Conservation (phyloP, 2,329 filamentous ascomycete genomes). For the Zarea fungicola region DNA sequence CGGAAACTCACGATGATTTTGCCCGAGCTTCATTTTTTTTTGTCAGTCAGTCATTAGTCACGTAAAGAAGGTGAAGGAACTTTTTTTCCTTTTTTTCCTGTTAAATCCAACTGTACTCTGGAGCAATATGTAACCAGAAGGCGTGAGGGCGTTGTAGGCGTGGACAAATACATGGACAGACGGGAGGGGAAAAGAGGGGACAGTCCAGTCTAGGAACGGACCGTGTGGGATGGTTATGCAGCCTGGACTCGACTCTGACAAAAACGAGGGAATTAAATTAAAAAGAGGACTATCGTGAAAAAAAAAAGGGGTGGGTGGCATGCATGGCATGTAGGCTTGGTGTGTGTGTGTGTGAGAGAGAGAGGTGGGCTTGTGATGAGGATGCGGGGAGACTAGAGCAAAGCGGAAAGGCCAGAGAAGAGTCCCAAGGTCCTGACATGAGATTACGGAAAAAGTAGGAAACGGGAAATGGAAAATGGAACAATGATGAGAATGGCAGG, state of each 20-base stretch:
- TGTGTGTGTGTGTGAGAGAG: neutral
- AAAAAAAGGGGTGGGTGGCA: neutral
- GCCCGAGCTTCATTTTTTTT: neutral
- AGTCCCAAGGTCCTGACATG: neutral
- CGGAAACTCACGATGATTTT: neutral
- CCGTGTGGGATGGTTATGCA: neutral
- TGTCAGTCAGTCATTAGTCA: neutral
- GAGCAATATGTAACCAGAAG: too few relatives aligned
- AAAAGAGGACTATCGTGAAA: neutral
- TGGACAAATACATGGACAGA: neutral
- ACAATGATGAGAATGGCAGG: neutral
- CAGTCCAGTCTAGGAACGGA: slow-evolving; percentile 1
- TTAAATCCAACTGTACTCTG: too few relatives aligned
- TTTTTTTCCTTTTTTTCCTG: neutral
- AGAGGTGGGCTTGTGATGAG: neutral
- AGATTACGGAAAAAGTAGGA: slow-evolving; percentile 1
- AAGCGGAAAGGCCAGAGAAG: neutral
- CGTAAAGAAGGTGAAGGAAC: too few relatives aligned
- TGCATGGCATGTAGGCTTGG: neutral
- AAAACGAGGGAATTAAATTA: neutral
- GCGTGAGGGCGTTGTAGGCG: too few relatives aligned
- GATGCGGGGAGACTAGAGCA: neutral
- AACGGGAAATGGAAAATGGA: neutral
- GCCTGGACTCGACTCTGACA: neutral
- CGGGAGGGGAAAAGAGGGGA: neutral